phyloP scores from a whole-genome alignment of 441 rosid species.

The Breynia disticha region DNA sequence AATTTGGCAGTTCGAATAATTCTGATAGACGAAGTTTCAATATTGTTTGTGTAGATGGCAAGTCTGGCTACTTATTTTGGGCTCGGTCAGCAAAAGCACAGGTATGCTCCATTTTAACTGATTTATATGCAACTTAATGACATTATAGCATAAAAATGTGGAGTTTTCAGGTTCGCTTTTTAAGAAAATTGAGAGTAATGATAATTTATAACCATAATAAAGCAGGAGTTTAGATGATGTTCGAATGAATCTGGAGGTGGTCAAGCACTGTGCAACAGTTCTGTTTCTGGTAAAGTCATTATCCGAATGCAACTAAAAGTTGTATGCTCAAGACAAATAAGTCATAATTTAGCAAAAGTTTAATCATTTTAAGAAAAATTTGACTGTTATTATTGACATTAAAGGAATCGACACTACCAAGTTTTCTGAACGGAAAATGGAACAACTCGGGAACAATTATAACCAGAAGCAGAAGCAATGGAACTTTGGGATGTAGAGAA shows the following conservation, averaged over 20 bases:
- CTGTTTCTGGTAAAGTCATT: slow-evolving; percentile 53
- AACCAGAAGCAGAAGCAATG: slow-evolving; percentile 69
- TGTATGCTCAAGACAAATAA: background rate
- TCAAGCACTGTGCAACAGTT: slow-evolving; percentile 88
- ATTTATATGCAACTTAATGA: too few relatives aligned
- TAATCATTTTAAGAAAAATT: too few relatives aligned
- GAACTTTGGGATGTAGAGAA: slow-evolving; percentile 24
- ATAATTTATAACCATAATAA: background rate
- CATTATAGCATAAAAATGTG: too few relatives aligned
- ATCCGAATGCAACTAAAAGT: background rate
- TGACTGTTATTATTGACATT: background rate
- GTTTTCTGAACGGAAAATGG: slow-evolving; percentile 41
- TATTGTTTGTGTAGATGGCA: slow-evolving; percentile 50
- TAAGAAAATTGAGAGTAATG: too few relatives aligned
- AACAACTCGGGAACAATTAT: slow-evolving; percentile 28
- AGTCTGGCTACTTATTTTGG: slow-evolving; percentile 81
- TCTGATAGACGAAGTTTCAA: background rate
- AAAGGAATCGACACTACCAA: slow-evolving; percentile 82
- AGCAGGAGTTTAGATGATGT: slow-evolving; percentile 81
- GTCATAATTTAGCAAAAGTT: background rate
- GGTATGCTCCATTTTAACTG: slow-evolving; percentile 23
- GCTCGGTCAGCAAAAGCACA: slow-evolving; percentile 83
- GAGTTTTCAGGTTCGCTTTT: too few relatives aligned
- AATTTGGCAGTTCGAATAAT: too few relatives aligned
- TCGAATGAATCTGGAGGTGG: slow-evolving; percentile 82